Base-by-base conservation (phyloP, 768 basidiomycete species). In the Vararia minispora region DNA sequence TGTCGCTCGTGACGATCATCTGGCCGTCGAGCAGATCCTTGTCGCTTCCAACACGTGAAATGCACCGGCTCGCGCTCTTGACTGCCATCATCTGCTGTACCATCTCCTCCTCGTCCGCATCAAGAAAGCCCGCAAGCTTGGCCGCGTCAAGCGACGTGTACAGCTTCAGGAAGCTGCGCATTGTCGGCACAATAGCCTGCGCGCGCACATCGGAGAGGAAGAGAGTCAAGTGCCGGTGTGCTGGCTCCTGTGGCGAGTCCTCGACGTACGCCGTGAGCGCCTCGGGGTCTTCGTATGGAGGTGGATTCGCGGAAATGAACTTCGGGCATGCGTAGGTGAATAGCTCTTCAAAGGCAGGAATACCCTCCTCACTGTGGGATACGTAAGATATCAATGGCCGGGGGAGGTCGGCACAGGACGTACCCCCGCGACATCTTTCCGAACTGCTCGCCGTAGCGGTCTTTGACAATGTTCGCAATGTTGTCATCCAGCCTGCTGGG, bases 11-110 rank as follows among this genome's bases (percentile, higher is more conserved):
- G 17, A 81, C 78, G 53, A 88, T 82, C 53, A 74, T 79, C 54
- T 90, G 76, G 2, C 94, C 94, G 44, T 84, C 83, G 43, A 98
- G 64, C 26, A 95, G 58, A 38, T 68, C 66, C 28, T 62, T 56
- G 71, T 58, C 72, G 40, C 58, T 63, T 30, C 62, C 57, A 17
- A 58, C 52, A 39, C 83, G 69, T 56, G 75, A 79, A 39, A 81
- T 59, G 42, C 83, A 86, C 52, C 88, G 69, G 50, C 83, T 85
- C 0, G 79, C 77, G 46, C 84, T 79, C 66, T 99, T 98, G 62
- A 95, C 74, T 30, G 89, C 79, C 90, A 98, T 95, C 71, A 98
- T 74, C 71, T 94, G 86, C 61, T 92, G 85, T 42, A 99, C 69
- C 53, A 97, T 81, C 58, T 86, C 84, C 55, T 98, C 94, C 61